These are phyloP conservation scores for Ichthyophthirius multifiliis DNA, from an alignment of 169 alveolate genomes.

Conservation along the genomic window DNA sequence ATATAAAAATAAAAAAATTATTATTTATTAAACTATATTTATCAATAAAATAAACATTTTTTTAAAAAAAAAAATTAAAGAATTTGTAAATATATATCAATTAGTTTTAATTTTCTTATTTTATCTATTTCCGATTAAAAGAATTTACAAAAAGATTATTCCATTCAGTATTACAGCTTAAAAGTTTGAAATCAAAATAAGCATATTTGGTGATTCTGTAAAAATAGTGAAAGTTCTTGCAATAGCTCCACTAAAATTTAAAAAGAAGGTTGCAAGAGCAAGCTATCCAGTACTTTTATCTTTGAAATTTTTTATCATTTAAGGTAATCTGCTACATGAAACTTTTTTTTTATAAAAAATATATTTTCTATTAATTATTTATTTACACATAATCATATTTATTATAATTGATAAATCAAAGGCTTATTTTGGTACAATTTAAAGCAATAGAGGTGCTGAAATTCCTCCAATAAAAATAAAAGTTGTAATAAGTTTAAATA, in stretches of 20 bases:
- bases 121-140: no score
- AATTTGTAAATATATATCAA: no score
- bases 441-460: conserved; percentile 24
- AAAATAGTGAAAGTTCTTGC: conserved; percentile 59
- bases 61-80: no score
- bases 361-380: no score
- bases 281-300: conserved; percentile 56
- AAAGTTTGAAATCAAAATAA: no score
- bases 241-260: conserved; percentile 41
- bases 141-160: no score
- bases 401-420: conserved; percentile 27
- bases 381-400: conserved; percentile 25
- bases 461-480: not conserved
- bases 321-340: conserved; percentile 51
- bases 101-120: no score
- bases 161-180: no score
- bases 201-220: conserved; percentile 51
- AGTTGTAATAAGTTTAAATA: not conserved
- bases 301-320: conserved; percentile 38
- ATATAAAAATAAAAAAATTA: no score
- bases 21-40: no score
- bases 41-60: no score
- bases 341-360: not conserved
- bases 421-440: conserved; percentile 20
- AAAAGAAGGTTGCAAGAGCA: conserved; percentile 45